Evolutionary conservation across 75 land plant species (phyloP).

Genomic region (Cupressus sempervirens): DNA sequence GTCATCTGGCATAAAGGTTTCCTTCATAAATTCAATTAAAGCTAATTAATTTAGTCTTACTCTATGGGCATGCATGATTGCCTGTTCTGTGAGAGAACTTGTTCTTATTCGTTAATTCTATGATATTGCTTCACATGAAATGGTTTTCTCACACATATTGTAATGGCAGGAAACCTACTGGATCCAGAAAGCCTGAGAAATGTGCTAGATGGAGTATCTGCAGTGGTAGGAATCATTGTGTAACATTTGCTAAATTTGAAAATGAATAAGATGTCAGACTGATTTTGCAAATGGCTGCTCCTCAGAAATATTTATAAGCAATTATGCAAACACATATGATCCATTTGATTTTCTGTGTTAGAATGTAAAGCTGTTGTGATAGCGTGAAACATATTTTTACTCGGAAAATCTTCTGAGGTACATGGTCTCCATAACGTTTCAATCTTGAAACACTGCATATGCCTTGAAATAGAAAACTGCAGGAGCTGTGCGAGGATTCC

Average conservation of each 20-base stretch:
- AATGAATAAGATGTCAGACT: neutral
- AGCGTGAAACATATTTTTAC: neutral
- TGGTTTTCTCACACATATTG: neutral
- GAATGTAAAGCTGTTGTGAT: neutral
- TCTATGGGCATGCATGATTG: neutral
- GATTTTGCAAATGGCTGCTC: neutral
- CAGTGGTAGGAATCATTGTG: conserved; percentile 52
- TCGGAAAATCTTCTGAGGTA: neutral
- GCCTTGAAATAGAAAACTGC: neutral
- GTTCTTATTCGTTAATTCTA: neutral
- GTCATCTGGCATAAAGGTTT: conserved; percentile 79
- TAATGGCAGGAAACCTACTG: conserved; percentile 59
- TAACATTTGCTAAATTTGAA: conserved; percentile 2
- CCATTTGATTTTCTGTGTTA: neutral
- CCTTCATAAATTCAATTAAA: neutral
- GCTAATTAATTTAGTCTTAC: neutral
- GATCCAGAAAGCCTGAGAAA: conserved; percentile 61
- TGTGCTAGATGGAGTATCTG: conserved; percentile 64
- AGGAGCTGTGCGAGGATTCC: neutral
- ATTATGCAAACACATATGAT: neutral
- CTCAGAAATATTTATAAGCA: neutral
- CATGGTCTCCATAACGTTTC: neutral
- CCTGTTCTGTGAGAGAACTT: neutral
- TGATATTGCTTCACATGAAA: neutral
- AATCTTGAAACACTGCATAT: neutral